Evolutionary conservation across 2,329 filamentous ascomycete genomes (phyloP), one percentile per base, ranked within the genome.

Genomic region (Cladosporium sphaerospermum): DNA sequence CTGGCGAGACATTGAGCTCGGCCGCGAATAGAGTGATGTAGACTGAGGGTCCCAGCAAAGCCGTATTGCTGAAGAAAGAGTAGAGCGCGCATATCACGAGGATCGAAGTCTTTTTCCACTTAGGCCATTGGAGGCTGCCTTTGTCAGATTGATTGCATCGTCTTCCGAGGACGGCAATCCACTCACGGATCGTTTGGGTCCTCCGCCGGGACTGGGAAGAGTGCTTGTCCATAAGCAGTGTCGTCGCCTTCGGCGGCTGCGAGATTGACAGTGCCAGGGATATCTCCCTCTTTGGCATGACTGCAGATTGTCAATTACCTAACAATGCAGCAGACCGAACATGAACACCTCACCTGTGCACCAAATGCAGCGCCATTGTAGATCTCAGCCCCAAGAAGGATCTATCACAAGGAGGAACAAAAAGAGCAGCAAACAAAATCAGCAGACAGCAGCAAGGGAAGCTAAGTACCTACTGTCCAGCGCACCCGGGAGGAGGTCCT

Each of bases 171-270:
- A 32, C 2, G 49, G 14, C 10, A 28, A 16, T 16, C 11, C 8
- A 53, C 60, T 45, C 66, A 75, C 73, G 80, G 80, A 62, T 83
- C 80, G 55, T 83, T 83, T 1, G 80, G 80, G 59, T 83, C 80
- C 52, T 81, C 75, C 1, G 79, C 77, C 2, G 81, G 80, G 1
- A 83, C 80, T 1, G 81, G 80, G 58, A 78, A 83, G 3, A 83
- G 70, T 2, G 81, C 80, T 62, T 83, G 80, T 18, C 81, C 81
- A 54, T 80, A 79, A 0, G 71, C 78, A 1, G 79, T 79, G 58
- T 82, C 79, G 59, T 82, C 79, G 43, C 79, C 80, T 68, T 82
- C 79, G 72, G 53, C 64, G 9, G 71, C 74, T 51, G 71, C 67
- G 13, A 82, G 68, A 60, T 82, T 76, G 40, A 82, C 78, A 0